Base-by-base conservation (phyloP, 2,329 filamentous ascomycete species). In the Fusarium lyarnte region DNA sequence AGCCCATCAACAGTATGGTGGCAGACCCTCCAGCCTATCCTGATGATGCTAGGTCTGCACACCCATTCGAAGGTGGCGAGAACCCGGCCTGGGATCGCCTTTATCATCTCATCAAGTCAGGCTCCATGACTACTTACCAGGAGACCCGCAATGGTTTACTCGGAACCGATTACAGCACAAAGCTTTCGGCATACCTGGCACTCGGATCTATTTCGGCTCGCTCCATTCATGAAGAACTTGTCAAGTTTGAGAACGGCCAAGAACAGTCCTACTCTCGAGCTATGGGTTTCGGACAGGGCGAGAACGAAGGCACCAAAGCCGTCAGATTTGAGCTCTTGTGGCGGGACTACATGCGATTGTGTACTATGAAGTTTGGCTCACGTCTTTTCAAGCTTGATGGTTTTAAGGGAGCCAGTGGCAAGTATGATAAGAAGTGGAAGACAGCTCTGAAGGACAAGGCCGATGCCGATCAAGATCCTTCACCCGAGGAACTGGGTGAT, bases 291-390 rank as follows among this genome's bases (percentile, higher is more conserved):
- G 91, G 89, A 1, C 80, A 90, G 54, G 93, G 93, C 0, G 91
- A 94, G 78, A 94, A 92, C 57, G 88, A 89, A 35, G 92, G 93
- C 1, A 94, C 92, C 1, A 87, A 87, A 38, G 88, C 86, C 1
- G 87, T 95, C 2, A 88, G 93, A 0, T 91, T 93, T 62, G 92
- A 95, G 77, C 84, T 96, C 0, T 80, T 95, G 0, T 94, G 92
- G 93, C 85, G 93, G 43, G 93, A 95, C 76, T 95, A 95, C 76
- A 94, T 95, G 91, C 87, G 92, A 2, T 86, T 95, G 0, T 94
- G 91, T 77, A 91, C 89, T 10, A 86, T 87, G 36, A 95, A 95
- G 75, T 94, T 93, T 69, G 87, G 88, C 1, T 77, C 80, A 21
- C 88, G 87, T 27, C 85, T 95, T 8, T 95, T 94, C 78, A 82